Evolutionary conservation across 345 rosid species (phyloP).

Genomic region (Mangifera indica): DNA sequence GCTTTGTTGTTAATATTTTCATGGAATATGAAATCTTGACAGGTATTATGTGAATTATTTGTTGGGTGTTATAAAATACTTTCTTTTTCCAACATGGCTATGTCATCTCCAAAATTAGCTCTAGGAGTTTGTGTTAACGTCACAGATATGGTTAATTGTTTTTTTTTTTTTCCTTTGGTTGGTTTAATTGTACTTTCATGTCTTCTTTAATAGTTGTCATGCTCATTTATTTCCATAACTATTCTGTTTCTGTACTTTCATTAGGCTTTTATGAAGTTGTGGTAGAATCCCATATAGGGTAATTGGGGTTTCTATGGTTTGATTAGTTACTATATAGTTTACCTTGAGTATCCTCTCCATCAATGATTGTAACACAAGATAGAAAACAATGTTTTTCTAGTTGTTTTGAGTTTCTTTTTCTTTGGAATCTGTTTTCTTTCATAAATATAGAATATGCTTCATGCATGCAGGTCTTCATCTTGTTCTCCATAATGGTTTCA

Average conservation of each 20-base stretch:
- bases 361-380: not conserved
- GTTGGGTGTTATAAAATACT: not conserved
- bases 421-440: not conserved
- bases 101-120: not conserved
- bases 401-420: not conserved
- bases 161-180: not conserved
- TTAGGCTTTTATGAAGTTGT: not conserved
- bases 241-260: not conserved
- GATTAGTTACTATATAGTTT: not conserved
- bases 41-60: not conserved
- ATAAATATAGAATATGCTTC: not conserved
- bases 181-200: not conserved
- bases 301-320: not conserved
- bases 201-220: not conserved
- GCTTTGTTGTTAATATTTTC: not conserved
- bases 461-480: slow-evolving; percentile 75
- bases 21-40: not conserved
- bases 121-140: not conserved
- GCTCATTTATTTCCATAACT: not conserved
- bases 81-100: not conserved
- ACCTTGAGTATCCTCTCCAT: not conserved
- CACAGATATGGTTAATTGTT: not conserved
- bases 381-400: not conserved
- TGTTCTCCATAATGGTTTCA: slow-evolving; percentile 68
- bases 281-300: not conserved